Evolutionary conservation across 331 rosid genomes (phyloP), one percentile per base, ranked within the genome.

Genomic region (Acacia concinna): DNA sequence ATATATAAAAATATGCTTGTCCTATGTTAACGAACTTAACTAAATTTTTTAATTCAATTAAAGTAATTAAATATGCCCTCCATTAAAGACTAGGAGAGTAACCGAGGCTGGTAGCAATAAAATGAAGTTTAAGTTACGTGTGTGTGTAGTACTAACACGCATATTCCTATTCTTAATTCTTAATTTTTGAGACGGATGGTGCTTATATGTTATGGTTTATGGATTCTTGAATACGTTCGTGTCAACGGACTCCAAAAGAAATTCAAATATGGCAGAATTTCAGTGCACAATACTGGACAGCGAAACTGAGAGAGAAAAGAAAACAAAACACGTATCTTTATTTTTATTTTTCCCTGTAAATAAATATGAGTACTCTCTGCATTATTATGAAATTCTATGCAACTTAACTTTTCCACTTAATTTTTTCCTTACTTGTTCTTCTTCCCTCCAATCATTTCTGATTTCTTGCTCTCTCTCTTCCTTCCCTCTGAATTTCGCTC

Each of bases 401-500:
- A n/a, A n/a, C 54, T 40, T 14, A 44, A 34, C 52, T 44, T 68
- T 73, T 59, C 64, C 11, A 3, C 74, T 40, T 30, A 67, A 25
- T 83, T 63, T 73, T 44, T 23, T 47, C 71, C 71, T 54, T 49
- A 35, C 57, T 57, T 30, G 49, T 51, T 56, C 77, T 65, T 81
- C 63, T 32, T 56, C 84, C 85, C 82, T 85, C 89, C 94, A 86
- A 87, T 90, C 86, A 90, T 90, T 86, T 82, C 79, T 90, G 85
- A 90, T 90, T 86, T 82, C 79, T 78, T 71, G 35, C 62, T 23
- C n/a, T 71, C 63, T 49, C 56, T 10, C 64, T 0, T 68, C 76
- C 32, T 32, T 41, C 25, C 20, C 35, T 64, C 41, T 1, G 5
- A 38, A 15, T 34, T n/a, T 57, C 64, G 71, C 86, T 80, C 68